Evolutionary conservation across 129 eudicot genomes (phyloP).

Genomic region (Oenanthe sinensis): DNA sequence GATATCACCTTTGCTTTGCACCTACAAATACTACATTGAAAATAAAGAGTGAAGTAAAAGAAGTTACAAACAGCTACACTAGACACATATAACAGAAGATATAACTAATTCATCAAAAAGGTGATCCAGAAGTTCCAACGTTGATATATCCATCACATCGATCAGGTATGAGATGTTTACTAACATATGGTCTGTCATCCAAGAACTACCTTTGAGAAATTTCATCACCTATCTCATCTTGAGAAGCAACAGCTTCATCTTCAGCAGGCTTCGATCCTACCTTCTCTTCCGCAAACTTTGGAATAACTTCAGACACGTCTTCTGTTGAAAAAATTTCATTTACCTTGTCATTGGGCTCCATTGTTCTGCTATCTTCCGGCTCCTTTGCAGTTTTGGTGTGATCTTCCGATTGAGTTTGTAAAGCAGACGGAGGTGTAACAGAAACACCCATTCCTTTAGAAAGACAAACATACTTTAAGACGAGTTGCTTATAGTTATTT

Average conservation of each 20-base stretch:
- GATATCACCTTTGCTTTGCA: too few relatives aligned
- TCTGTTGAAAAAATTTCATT: neutral
- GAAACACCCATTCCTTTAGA: constrained; percentile 63
- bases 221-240: constrained; percentile 21
- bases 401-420: constrained; percentile 13
- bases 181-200: neutral
- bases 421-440: constrained; percentile 16
- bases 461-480: constrained; percentile 71
- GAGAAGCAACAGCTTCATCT: constrained; percentile 26
- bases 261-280: constrained; percentile 24
- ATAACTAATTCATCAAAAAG: neutral
- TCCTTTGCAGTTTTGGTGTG: constrained; percentile 18
- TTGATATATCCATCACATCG: neutral
- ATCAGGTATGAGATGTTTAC: neutral
- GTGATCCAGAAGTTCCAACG: neutral
- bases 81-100: too few relatives aligned
- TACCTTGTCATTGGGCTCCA: neutral
- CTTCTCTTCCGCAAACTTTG: constrained; percentile 18
- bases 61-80: too few relatives aligned
- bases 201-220: constrained; percentile 3
- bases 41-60: too few relatives aligned
- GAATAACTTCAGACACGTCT: constrained; percentile 15
- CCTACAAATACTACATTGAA: too few relatives aligned
- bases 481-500: constrained; percentile 61
- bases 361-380: constrained; percentile 14